Evolutionary conservation across 2,329 filamentous ascomycete species (phyloP).

Genomic region (Alternaria gaisen): DNA sequence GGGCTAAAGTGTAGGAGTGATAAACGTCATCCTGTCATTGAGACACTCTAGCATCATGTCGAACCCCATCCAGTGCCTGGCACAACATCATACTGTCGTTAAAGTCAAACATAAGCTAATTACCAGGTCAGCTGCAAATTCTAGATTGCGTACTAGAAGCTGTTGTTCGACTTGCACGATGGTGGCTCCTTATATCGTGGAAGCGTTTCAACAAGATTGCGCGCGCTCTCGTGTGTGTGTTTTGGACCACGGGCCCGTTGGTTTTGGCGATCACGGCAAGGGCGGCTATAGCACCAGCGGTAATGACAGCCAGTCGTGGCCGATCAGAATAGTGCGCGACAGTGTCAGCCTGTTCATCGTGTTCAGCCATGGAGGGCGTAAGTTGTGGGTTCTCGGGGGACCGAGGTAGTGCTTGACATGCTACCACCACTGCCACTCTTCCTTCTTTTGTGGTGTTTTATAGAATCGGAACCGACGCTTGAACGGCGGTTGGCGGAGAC

Average conservation of each 20-base stretch:
- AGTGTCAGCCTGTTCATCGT: background rate
- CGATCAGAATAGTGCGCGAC: background rate
- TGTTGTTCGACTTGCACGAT: background rate
- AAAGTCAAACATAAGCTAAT: background rate
- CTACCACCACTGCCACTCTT: slow-evolving; percentile 41
- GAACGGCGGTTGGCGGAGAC: slow-evolving; percentile 19
- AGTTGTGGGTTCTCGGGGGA: background rate
- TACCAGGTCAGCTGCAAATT: background rate
- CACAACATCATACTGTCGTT: background rate
- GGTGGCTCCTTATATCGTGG: background rate
- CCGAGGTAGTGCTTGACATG: slow-evolving; percentile 24
- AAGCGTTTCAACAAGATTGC: background rate
- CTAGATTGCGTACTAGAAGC: background rate
- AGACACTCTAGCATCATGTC: background rate
- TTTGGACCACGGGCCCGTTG: background rate
- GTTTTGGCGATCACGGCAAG: background rate
- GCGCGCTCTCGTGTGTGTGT: background rate
- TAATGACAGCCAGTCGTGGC: background rate
- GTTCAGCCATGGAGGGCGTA: background rate
- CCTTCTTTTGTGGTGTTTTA: slow-evolving; percentile 33
- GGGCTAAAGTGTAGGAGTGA: background rate
- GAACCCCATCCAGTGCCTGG: background rate
- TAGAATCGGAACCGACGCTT: slow-evolving; percentile 34
- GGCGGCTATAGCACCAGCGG: background rate
- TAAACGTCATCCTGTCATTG: background rate